Base-by-base conservation (phyloP, 495 filamentous ascomycete species). In the Lophium mytilinum region DNA sequence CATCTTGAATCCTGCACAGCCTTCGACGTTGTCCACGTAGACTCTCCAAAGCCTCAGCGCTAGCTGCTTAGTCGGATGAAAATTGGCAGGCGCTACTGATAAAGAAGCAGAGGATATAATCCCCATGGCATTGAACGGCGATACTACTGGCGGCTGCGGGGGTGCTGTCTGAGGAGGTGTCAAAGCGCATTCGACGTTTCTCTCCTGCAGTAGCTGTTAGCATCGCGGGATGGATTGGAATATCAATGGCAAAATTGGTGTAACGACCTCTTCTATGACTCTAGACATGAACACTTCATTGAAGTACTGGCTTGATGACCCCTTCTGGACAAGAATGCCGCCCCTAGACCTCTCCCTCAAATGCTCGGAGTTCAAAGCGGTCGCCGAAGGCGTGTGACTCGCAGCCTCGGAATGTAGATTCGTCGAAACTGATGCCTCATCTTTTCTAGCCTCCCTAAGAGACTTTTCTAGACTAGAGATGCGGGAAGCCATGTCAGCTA, bases 71-170 rank as follows among this genome's bases (percentile, higher is more conserved):
- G 2, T 30, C 24, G 24, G 24, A 30, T 30, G 6, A 30, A 30
- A 30, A 6, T 6, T 55, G 50, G 15, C 63, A 42, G 37, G 15
- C 42, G 4, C 46, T 34, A 9, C 37, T 2, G 39, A 8, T n/a
- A 36, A 43, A 0, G 57, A 19, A 39, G 52, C 12, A 14, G 48
- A 53, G 33, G 57, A 47, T 6, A 64, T 33, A 2, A 64, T 21
- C 8, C 41, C 40, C 4, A 21, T 35, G 17, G 37, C 57, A 50
- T 60, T 57, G 3, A 35, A 43, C 3, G 33, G 5, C 36, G 53
- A 30, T 30, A 30, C 24, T 48, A 30, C 24, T 30, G 24, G 24
- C 6, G 24, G 24, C 24, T 30, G 24, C 24, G 24, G 24, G 24
- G 24, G 6, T 6, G 24, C 24, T 30, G 24, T 30, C 24, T 30